Percentiles rank a stretch among this genome's conserved stretches.
These are phyloP conservation scores for Pulveroboletus sp. DNA, from an alignment of 768 basidiomycete genomes.

Conservation along the genomic window DNA sequence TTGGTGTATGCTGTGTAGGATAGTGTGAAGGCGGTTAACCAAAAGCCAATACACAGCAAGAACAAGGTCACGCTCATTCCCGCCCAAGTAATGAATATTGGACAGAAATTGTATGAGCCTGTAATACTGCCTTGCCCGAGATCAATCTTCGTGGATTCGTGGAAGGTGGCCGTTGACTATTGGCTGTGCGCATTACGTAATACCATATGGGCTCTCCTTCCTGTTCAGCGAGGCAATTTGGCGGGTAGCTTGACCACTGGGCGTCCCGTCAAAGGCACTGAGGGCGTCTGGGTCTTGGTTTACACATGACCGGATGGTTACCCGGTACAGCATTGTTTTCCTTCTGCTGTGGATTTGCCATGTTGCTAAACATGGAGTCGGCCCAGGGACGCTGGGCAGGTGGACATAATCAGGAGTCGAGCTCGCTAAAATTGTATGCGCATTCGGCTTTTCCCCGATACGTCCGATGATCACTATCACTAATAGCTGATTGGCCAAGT, in stretches of 20 bases:
- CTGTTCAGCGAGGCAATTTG: not conserved
- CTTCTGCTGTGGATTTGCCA: not conserved
- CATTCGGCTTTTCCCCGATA: not conserved
- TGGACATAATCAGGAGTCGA: slow-evolving; percentile 10
- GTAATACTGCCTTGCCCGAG: not conserved
- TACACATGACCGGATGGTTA: not conserved
- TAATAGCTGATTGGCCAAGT: too few relatives aligned
- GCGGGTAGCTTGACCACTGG: not conserved
- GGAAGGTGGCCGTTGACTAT: too few relatives aligned
- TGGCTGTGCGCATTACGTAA: not conserved
- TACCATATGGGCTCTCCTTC: not conserved
- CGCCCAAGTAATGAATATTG: not conserved
- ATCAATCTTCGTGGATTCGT: too few relatives aligned
- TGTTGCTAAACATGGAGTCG: not conserved
- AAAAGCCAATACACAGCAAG: slow-evolving; percentile 16
- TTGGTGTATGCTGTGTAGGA: slow-evolving; percentile 26
- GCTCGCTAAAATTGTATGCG: not conserved
- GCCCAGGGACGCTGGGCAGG: not conserved
- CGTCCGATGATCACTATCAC: not conserved
- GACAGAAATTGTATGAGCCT: not conserved
- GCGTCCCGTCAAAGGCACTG: not conserved
- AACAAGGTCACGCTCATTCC: slow-evolving; percentile 12
- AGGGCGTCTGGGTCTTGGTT: not conserved
- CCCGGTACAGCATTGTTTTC: slow-evolving; percentile 4
- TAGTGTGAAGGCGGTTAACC: slow-evolving; percentile 11